Conservation (phyloP, 129 eudicot genomes). For the Saposhnikovia divaricata region DNA sequence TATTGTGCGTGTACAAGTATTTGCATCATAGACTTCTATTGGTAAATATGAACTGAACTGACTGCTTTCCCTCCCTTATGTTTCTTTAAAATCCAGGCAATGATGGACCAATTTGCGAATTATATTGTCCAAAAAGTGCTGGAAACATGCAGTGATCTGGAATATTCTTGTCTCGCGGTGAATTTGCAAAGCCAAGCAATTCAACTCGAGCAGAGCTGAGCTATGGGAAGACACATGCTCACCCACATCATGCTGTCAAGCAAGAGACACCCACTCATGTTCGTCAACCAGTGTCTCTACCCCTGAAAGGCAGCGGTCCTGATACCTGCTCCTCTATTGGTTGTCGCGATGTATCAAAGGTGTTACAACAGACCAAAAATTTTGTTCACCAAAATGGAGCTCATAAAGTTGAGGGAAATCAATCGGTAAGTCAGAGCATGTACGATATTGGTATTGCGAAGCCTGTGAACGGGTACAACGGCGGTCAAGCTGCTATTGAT, state of each 20-base stretch:
- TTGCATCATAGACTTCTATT: background rate
- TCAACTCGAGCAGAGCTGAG: constrained; percentile 21
- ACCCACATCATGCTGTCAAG: constrained; percentile 16
- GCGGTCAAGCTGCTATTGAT: constrained; percentile 36
- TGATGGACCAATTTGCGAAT: constrained; percentile 94
- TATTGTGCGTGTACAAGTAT: background rate
- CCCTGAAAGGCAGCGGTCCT: constrained; percentile 19
- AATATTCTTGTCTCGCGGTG: constrained; percentile 23
- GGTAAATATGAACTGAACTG: background rate
- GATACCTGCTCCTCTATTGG: constrained; percentile 10
- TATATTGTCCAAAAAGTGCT: constrained; percentile 93
- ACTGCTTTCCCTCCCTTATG: background rate
- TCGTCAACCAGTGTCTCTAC: constrained; percentile 17
- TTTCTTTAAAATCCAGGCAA: constrained; percentile 43
- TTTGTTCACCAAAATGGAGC: constrained; percentile 20
- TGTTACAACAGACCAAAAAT: constrained; percentile 24
- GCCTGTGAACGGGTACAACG: constrained; percentile 35
- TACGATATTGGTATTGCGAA: constrained; percentile 26
- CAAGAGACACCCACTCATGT: constrained; percentile 7
- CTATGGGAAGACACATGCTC: constrained; percentile 19
- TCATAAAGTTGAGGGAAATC: constrained; percentile 15
- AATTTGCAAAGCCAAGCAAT: constrained; percentile 20
- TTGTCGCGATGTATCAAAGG: constrained; percentile 33
- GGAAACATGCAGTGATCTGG: constrained; percentile 94
- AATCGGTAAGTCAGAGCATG: constrained; percentile 23